Conservation (phyloP, 331 rosid species). For the Acacia concinna region DNA sequence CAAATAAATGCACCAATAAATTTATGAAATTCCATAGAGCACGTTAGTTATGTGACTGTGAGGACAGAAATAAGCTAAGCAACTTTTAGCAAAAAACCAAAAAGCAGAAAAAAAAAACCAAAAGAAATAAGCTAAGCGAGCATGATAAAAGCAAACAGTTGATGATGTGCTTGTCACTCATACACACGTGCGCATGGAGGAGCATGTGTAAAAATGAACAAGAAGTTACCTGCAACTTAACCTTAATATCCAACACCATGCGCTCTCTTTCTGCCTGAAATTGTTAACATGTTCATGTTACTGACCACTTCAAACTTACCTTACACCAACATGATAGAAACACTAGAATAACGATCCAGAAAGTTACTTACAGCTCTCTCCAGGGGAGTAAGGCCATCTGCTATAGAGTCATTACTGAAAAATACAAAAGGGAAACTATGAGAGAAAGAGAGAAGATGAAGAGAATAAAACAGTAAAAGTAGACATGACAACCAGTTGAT, state of each 20-base stretch:
- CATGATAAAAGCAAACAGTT: not conserved
- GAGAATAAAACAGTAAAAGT: constrained; percentile 21
- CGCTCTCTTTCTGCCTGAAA: constrained; percentile 96
- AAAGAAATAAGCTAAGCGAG: too few relatives aligned
- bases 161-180: not conserved
- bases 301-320: constrained; percentile 23
- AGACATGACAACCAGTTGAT: constrained; percentile 23
- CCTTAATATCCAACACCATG: constrained; percentile 97
- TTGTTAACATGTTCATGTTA: constrained; percentile 18
- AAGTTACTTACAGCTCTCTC: constrained; percentile 89
- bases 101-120: too few relatives aligned
- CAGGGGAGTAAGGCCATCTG: constrained; percentile 76
- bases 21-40: not conserved
- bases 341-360: constrained; percentile 7
- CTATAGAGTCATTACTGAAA: constrained; percentile 67
- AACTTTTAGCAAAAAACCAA: too few relatives aligned
- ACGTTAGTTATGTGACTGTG: not conserved
- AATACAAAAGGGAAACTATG: constrained; percentile 57
- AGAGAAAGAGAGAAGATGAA: constrained; percentile 15
- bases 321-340: constrained; percentile 20
- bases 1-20: not conserved
- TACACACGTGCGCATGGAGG: not conserved
- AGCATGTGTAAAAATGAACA: constrained; percentile 21
- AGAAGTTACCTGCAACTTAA: constrained; percentile 85
- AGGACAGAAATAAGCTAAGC: not conserved